These are phyloP conservation scores for Polytrichum formosum DNA, from an alignment of 225 moss, liverwort and hornwort species.

Conservation along the genomic window DNA sequence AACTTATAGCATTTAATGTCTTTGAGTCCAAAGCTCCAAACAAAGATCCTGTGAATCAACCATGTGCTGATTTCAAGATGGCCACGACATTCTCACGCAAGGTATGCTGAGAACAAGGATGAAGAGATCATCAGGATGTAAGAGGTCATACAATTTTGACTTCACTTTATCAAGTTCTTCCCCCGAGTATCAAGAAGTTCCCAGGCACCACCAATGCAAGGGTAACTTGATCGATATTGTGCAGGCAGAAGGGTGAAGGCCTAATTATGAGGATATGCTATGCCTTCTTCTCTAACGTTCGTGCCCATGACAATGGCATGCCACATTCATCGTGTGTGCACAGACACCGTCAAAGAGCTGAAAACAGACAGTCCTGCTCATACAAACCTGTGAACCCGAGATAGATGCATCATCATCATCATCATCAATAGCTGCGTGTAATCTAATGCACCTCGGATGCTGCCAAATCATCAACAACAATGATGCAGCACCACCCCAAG, in stretches of 20 bases:
- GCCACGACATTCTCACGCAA: not conserved
- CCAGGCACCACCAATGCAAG: no score
- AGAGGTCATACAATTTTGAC: not conserved
- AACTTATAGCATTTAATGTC: not conserved
- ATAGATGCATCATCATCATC: no score
- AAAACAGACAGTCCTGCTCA: not conserved
- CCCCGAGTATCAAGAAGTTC: no score
- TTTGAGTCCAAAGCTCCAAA: not conserved
- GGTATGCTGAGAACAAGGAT: not conserved
- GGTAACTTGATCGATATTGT: not conserved
- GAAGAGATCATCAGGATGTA: not conserved
- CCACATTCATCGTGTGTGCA: not conserved
- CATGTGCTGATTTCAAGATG: not conserved
- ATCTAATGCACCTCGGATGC: no score
- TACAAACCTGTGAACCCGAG: not conserved
- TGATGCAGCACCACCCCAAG: not conserved
- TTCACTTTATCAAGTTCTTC: no score
- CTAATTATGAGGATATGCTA: not conserved
- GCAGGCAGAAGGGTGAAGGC: not conserved
- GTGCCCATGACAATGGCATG: not conserved
- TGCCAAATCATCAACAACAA: no score
- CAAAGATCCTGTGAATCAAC: not conserved
- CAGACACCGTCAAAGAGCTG: not conserved
- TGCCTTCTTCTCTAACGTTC: not conserved
- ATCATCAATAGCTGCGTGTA: no score